Evolutionary conservation across 1,284 basidiomycete genomes (phyloP).

Genomic region (Pyrrhoderma noxium): DNA sequence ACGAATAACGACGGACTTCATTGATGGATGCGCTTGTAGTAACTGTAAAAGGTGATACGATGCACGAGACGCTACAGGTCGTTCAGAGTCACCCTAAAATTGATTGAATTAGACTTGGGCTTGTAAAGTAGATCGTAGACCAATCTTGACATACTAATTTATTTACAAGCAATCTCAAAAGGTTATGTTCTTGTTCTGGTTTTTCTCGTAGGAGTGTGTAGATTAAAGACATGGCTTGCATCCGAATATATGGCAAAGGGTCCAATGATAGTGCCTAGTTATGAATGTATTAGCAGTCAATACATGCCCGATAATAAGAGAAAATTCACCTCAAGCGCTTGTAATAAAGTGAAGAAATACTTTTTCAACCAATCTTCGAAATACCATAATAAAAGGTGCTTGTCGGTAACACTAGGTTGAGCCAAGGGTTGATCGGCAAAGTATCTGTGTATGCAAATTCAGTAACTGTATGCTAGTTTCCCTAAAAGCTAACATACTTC

Average conservation of each 20-base stretch:
- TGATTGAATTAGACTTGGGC: neutral
- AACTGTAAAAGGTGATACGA: slow-evolving; percentile 88
- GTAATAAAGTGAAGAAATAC: slow-evolving; percentile 90
- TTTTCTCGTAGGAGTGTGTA: slow-evolving; percentile 81
- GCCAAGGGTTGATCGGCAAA: slow-evolving; percentile 87
- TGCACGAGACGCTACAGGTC: slow-evolving; percentile 82
- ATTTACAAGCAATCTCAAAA: slow-evolving; percentile 88
- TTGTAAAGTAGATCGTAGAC: neutral
- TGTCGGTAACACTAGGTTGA: slow-evolving; percentile 63
- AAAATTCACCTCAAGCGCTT: slow-evolving; percentile 72
- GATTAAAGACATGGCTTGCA: slow-evolving; percentile 69
- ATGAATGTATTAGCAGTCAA: slow-evolving; percentile 16
- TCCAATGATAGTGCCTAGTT: slow-evolving; percentile 76
- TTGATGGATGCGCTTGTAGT: slow-evolving; percentile 85
- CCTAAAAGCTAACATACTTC: too few relatives aligned
- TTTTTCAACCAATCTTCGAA: slow-evolving; percentile 99
- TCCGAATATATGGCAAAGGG: slow-evolving; percentile 83
- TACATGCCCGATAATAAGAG: slow-evolving; percentile 17
- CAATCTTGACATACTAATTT: slow-evolving; percentile 60
- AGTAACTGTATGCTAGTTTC: too few relatives aligned
- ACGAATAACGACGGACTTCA: slow-evolving; percentile 88
- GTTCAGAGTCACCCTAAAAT: slow-evolving; percentile 80
- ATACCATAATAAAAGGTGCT: slow-evolving; percentile 76
- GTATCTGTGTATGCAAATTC: slow-evolving; percentile 65
- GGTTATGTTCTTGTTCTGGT: slow-evolving; percentile 96